phyloP scores from a whole-genome alignment of 495 filamentous ascomycete species.

The Cetradonia linearis region DNA sequence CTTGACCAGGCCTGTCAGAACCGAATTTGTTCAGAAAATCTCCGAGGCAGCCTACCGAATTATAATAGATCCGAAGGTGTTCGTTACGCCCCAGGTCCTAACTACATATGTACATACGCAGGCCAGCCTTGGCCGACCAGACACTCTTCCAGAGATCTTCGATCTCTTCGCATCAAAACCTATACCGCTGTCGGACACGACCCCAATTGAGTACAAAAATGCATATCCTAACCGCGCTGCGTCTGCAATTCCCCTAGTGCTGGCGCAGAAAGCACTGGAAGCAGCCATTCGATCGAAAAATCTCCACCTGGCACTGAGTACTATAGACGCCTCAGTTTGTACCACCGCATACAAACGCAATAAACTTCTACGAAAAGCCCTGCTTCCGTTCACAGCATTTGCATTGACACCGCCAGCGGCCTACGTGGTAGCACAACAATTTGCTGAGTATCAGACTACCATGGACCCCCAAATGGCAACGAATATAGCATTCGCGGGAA shows the following conservation, averaged over 20 bases:
- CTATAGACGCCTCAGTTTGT: conserved; percentile 69
- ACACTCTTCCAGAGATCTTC: conserved; percentile 69
- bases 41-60: conserved; percentile 51
- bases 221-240: conserved; percentile 57
- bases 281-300: conserved; percentile 68
- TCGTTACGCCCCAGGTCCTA: conserved; percentile 66
- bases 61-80: conserved; percentile 63
- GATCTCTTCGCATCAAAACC: conserved; percentile 77
- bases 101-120: conserved; percentile 62
- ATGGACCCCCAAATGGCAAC: conserved; percentile 63
- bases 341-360: conserved; percentile 59
- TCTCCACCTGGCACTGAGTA: conserved; percentile 62
- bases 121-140: conserved; percentile 54
- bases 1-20: conserved; percentile 22
- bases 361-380: conserved; percentile 48
- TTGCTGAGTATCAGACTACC: conserved; percentile 52
- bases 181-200: conserved; percentile 49
- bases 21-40: conserved; percentile 35
- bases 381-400: conserved; percentile 41
- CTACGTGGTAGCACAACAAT: conserved; percentile 52
- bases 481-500: conserved; percentile 68
- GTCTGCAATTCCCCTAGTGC: conserved; percentile 55
- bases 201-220: conserved; percentile 46
- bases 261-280: conserved; percentile 61
- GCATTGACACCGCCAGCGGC: conserved; percentile 56